phyloP scores from a whole-genome alignment of 2,329 filamentous ascomycete genomes.

The Aspergillus aculeatus region DNA sequence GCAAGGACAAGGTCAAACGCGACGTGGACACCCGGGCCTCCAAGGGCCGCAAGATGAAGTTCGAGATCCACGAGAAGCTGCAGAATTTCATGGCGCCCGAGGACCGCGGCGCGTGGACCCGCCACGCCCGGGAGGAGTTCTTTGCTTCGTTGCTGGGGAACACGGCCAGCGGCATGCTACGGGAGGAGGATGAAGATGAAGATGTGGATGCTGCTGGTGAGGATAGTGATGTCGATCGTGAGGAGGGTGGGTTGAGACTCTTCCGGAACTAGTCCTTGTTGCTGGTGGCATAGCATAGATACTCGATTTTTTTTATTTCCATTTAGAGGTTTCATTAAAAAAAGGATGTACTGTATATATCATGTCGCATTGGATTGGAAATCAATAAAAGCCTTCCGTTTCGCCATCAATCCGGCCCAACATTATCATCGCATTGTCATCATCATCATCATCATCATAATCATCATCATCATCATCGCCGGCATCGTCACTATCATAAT shows the following conservation, averaged over 20 bases:
- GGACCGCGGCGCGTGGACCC: constrained; percentile 76
- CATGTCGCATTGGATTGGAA: neutral
- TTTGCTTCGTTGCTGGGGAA: constrained; percentile 71
- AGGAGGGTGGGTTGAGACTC: constrained; percentile 34
- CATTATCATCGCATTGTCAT: too few species aligned
- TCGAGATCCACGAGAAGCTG: constrained; percentile 93
- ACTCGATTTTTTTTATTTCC: too few species aligned
- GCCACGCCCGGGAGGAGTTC: constrained; percentile 71
- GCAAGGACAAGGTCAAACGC: constrained; percentile 68
- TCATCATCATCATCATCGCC: too few species aligned
- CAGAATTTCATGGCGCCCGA: constrained; percentile 98
- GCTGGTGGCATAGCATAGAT: too few species aligned
- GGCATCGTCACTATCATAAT: too few species aligned
- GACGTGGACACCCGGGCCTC: constrained; percentile 90
- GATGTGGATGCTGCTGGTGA: constrained; percentile 34
- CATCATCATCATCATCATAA: too few species aligned
- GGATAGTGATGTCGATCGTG: constrained; percentile 31
- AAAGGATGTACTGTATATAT: neutral
- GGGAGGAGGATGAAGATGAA: constrained; percentile 56
- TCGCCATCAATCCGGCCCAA: too few species aligned
- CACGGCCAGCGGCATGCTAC: constrained; percentile 62
- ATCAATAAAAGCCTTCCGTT: too few species aligned
- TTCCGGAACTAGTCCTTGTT: constrained; percentile 27
- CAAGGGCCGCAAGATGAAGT: constrained; percentile 91
- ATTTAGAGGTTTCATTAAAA: neutral